Conservation (phyloP, 176 grass and related monocot species). For the Guadua angustifolia region DNA sequence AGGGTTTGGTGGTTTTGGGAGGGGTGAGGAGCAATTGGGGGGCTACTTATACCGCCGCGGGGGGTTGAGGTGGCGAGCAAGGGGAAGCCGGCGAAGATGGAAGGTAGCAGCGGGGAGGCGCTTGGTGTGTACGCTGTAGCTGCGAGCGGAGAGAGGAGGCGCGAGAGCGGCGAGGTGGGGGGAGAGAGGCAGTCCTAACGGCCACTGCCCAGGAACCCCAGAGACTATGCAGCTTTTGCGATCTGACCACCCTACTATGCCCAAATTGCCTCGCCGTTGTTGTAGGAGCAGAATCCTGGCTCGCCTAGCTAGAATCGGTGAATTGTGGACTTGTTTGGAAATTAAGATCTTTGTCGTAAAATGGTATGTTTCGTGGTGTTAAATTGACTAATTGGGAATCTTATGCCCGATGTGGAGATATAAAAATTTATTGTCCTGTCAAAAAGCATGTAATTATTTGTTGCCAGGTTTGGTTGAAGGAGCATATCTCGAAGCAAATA, state of each 20-base stretch:
- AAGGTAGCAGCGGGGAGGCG: constrained; percentile 27
- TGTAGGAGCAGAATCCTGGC: no score
- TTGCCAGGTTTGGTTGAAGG: neutral
- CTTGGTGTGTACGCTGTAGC: constrained; percentile 25
- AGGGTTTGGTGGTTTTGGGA: constrained; percentile 53
- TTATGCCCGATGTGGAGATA: neutral
- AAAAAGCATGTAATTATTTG: neutral
- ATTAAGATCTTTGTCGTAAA: neutral
- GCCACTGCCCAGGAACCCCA: constrained; percentile 24
- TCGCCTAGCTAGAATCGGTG: neutral
- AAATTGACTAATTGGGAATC: neutral
- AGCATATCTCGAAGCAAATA: neutral
- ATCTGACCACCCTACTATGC: neutral
- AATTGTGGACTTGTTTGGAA: neutral
- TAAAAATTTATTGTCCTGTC: neutral
- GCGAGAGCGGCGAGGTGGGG: constrained; percentile 24
- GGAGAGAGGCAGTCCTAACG: constrained; percentile 32
- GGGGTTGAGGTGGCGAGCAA: neutral
- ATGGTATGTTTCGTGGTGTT: neutral
- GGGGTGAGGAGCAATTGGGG: neutral
- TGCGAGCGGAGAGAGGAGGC: constrained; percentile 28
- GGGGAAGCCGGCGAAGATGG: constrained; percentile 14
- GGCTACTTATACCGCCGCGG: neutral
- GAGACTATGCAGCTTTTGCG: neutral
- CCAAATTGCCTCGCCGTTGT: neutral